These are phyloP conservation scores for Trametes cinnabarina DNA, from an alignment of 768 basidiomycete genomes.

Conservation along the genomic window DNA sequence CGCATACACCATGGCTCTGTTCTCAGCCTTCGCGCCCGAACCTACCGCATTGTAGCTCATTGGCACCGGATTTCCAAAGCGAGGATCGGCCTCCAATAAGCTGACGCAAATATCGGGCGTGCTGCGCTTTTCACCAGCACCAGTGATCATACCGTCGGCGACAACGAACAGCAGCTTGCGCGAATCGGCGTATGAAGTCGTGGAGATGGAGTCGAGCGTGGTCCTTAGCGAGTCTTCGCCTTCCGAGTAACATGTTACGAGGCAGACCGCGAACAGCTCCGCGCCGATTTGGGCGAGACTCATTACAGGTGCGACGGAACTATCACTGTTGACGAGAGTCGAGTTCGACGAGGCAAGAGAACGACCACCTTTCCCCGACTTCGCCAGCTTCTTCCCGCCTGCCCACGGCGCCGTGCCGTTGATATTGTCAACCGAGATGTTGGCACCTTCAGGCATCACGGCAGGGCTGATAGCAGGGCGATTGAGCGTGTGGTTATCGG, in stretches of 20 bases:
- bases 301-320: conserved; percentile 60
- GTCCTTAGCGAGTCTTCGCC: conserved; percentile 89
- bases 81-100: conserved; percentile 86
- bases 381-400: conserved; percentile 50
- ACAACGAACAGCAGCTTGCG: conserved; percentile 92
- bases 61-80: conserved; percentile 93
- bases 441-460: conserved; percentile 95
- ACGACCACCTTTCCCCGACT: conserved; percentile 46
- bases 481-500: conserved; percentile 66
- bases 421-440: conserved; percentile 86
- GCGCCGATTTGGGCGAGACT: conserved; percentile 88
- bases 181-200: conserved; percentile 86
- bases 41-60: conserved; percentile 94
- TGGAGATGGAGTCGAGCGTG: conserved; percentile 91
- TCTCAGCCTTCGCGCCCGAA: conserved; percentile 83
- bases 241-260: conserved; percentile 98
- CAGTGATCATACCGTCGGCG: conserved; percentile 98
- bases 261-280: conserved; percentile 91
- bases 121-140: conserved; percentile 90
- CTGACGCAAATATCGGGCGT: conserved; percentile 97
- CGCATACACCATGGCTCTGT: conserved; percentile 97
- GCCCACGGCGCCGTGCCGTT: conserved; percentile 97
- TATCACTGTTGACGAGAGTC: conserved; percentile 47
- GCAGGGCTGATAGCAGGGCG: conserved; percentile 89
- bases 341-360: conserved; percentile 53